These are phyloP conservation scores for Fragosphaeria purpurea DNA, from an alignment of 2,329 filamentous ascomycete species.

Conservation along the genomic window DNA sequence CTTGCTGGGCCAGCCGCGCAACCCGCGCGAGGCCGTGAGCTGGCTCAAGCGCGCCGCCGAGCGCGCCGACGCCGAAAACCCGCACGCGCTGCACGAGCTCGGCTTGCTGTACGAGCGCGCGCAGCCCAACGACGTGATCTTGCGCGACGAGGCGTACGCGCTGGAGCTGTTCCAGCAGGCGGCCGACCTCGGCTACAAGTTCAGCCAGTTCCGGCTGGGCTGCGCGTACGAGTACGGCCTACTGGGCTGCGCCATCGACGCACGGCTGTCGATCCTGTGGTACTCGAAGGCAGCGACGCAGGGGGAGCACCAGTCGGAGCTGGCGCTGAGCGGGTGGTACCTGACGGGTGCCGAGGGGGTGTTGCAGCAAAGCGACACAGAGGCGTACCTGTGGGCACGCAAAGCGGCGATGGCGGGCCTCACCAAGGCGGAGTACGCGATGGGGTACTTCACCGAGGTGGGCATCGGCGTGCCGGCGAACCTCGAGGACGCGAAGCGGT, in stretches of 20 bases:
- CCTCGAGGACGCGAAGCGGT: conserved; percentile 89
- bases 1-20: conserved; percentile 74
- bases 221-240: conserved; percentile 83
- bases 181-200: conserved; percentile 85
- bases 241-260: conserved; percentile 72
- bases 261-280: conserved; percentile 80
- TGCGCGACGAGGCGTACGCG: conserved; percentile 74
- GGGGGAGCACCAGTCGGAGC: conserved; percentile 86
- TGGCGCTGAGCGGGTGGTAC: conserved; percentile 85
- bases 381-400: conserved; percentile 93
- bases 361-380: conserved; percentile 82
- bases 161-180: conserved; percentile 75
- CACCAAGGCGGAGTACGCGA: conserved; percentile 92
- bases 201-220: conserved; percentile 83
- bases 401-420: conserved; percentile 84
- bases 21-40: conserved; percentile 73
- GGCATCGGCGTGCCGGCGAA: conserved; percentile 83
- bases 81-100: conserved; percentile 88
- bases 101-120: conserved; percentile 56
- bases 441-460: conserved; percentile 95
- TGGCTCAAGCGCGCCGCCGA: conserved; percentile 94
- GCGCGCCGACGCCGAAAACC: conserved; percentile 77
- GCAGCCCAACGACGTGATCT: conserved; percentile 57
- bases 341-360: conserved; percentile 83
- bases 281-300: conserved; percentile 86